Evolutionary conservation across 2,329 filamentous ascomycete species (phyloP), one percentile per base, ranked within the genome.

Genomic region (Myriangium duriaei): DNA sequence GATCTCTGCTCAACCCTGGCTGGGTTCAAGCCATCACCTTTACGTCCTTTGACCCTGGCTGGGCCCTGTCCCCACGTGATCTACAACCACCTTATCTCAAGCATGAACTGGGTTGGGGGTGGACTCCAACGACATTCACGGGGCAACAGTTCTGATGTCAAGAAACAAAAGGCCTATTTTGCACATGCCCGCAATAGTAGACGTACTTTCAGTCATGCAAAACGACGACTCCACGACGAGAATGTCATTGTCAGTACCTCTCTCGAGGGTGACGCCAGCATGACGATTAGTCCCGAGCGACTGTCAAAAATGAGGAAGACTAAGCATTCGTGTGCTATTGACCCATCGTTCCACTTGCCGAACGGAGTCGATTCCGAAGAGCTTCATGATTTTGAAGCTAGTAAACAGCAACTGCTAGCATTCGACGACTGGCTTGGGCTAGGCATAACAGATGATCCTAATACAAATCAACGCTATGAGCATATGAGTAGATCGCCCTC

Each of bases 81-180:
- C 28, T 32, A 32, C 30, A 32, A 4, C 30, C n/a, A n/a, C n/a
- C 10, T n/a, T 12, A n/a, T 11, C 5, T 32, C 28, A 21, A 21
- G 11, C 9, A 68, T 69, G 65, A 66, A 68, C 39, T 69, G 65
- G 65, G 68, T 62, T 0, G 65, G 65, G 17, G 65, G 65, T 4
- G 57, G 55, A 17, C 46, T 62, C 19, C 59, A 59, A 42, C 54
- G 58, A 10, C 48, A 53, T 34, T 39, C 40, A 2, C 58, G 53
- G 36, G 56, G 55, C 33, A 55, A 53, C 18, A 53, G 53, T 41
- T 58, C 55, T 11, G 46, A 54, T 11, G 19, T 56, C 3, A 56
- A 61, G 40, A 58, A 55, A 42, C 65, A 69, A 46, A 66, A 59
- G 47, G 58, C 61, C 12, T 59, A 67, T 45, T 69, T 68, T 42